Conservation (phyloP, 2,329 filamentous ascomycete species). For the Hypoxylon sp. region DNA sequence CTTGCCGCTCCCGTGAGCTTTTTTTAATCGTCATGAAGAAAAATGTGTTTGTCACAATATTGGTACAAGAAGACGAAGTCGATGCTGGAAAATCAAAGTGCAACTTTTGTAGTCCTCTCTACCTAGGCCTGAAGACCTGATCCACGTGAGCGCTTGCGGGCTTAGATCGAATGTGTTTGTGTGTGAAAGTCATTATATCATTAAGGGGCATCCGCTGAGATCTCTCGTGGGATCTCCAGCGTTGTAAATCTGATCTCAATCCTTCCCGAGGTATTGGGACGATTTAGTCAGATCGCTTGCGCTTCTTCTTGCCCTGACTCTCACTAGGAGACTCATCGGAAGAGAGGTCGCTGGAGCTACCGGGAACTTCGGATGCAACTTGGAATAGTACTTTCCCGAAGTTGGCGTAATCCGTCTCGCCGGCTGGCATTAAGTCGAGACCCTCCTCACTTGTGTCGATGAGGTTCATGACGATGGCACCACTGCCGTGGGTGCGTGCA, state of each 20-base stretch:
- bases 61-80: constrained; percentile 63
- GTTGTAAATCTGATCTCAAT: constrained; percentile 46
- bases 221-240: constrained; percentile 52
- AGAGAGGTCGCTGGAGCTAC: constrained; percentile 72
- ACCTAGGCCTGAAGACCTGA: constrained; percentile 55
- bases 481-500: constrained; percentile 90
- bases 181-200: constrained; percentile 60
- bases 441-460: constrained; percentile 77
- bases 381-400: constrained; percentile 87
- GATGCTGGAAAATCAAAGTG: constrained; percentile 56
- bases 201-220: constrained; percentile 56
- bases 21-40: constrained; percentile 54
- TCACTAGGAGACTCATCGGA: constrained; percentile 66
- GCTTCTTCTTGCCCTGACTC: constrained; percentile 77
- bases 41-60: constrained; percentile 55
- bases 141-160: constrained; percentile 51
- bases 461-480: constrained; percentile 91
- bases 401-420: constrained; percentile 74
- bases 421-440: constrained; percentile 60
- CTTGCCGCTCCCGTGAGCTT: constrained; percentile 44
- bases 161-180: constrained; percentile 47
- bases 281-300: constrained; percentile 77
- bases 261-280: constrained; percentile 28
- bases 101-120: constrained; percentile 57
- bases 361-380: constrained; percentile 80